Conservation (phyloP, 2,329 filamentous ascomycete species). For the Ceratocystis cacaofunesta region DNA sequence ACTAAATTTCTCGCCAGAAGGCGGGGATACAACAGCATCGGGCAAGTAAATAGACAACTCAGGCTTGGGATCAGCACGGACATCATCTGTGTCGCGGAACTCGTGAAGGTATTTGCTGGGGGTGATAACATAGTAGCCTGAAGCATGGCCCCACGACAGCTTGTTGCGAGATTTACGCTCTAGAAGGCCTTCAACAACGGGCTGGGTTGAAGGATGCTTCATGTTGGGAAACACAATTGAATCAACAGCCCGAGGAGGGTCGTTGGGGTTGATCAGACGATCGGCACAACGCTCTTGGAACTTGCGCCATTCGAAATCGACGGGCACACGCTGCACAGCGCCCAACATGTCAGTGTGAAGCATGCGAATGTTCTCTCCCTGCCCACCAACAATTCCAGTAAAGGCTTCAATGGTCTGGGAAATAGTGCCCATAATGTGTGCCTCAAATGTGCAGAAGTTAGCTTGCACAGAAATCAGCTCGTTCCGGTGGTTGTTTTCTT, state of each 20-base stretch:
- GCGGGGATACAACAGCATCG: constrained; percentile 63
- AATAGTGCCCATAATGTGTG: constrained; percentile 66
- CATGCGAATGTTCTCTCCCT: constrained; percentile 65
- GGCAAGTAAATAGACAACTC: constrained; percentile 86
- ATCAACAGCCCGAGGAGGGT: constrained; percentile 57
- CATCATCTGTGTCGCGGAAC: constrained; percentile 79
- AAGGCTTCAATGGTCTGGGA: constrained; percentile 75
- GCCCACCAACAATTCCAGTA: constrained; percentile 62
- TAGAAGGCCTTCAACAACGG: constrained; percentile 74
- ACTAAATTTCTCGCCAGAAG: constrained; percentile 71
- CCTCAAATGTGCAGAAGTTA: constrained; percentile 76
- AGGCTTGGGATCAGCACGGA: constrained; percentile 57
- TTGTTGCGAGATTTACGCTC: constrained; percentile 86
- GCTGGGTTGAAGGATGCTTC: constrained; percentile 61
- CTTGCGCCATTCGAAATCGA: constrained; percentile 81
- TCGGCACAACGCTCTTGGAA: constrained; percentile 60
- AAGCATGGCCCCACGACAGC: constrained; percentile 58
- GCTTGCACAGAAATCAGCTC: constrained; percentile 85
- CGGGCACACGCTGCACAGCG: constrained; percentile 59
- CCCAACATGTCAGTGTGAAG: constrained; percentile 75
- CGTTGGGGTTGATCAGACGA: constrained; percentile 62
- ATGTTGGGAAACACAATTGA: constrained; percentile 78
- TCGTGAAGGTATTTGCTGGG: constrained; percentile 83
- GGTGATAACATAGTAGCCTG: constrained; percentile 80
- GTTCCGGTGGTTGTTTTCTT: constrained; percentile 92